A percentile compares a stretch with the other conserved stretches of the same genome.
Conservation (phyloP, 208 protist species). For the Leishmania guyanensis region DNA sequence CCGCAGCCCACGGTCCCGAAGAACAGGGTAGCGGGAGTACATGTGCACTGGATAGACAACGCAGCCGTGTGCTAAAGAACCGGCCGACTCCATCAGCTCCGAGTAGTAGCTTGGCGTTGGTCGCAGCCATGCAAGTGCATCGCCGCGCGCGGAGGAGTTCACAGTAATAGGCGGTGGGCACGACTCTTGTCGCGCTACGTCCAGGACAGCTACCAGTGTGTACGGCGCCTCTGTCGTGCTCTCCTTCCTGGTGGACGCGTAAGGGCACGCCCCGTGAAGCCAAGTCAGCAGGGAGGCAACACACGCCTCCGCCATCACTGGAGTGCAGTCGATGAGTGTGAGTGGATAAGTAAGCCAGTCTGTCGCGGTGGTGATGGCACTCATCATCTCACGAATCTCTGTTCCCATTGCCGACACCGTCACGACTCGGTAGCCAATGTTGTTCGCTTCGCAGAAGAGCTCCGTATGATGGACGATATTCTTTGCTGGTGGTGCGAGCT, state of each 20-base stretch:
- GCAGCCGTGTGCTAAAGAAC: not conserved
- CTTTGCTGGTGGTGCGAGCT: not conserved
- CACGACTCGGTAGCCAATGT: not conserved
- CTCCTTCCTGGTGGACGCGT: not conserved
- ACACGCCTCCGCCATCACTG: not conserved
- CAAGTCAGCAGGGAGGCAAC: conserved; percentile 10
- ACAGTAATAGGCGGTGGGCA: not conserved
- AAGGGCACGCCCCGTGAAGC: conserved; percentile 2
- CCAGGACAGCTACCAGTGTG: conserved; percentile 26
- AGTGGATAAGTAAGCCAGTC: conserved; percentile 3
- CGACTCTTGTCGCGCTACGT: conserved; percentile 5
- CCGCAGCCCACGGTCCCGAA: conserved; percentile 30
- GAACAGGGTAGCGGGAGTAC: conserved; percentile 34
- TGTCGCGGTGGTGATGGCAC: not conserved
- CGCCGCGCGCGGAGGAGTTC: not conserved
- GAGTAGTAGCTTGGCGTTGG: conserved; percentile 45
- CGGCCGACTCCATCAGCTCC: conserved; percentile 3
- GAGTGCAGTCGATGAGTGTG: conserved; percentile 5
- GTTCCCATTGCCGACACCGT: not conserved
- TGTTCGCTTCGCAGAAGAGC: conserved; percentile 11
- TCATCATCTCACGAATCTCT: not conserved
- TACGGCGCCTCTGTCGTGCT: conserved; percentile 8
- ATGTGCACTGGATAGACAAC: conserved; percentile 27
- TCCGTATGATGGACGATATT: not conserved
- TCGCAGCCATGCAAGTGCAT: conserved; percentile 37